Percentiles rank a stretch among this genome's conserved stretches.
Conservation (phyloP, 2,329 filamentous ascomycete species). For the Cladorrhinum sp. region DNA sequence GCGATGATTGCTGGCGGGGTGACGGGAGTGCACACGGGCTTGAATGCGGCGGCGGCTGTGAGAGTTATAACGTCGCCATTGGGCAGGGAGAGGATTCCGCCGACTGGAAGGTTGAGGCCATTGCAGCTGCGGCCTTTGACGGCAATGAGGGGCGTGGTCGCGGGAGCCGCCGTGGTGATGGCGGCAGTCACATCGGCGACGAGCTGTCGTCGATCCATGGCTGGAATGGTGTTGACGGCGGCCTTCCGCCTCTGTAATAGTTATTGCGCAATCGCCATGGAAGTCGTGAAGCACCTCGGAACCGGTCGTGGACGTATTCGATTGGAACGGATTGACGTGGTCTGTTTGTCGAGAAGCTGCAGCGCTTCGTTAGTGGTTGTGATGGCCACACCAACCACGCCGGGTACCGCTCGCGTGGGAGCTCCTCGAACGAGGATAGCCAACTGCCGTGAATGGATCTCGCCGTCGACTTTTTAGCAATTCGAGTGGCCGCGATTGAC, state of each 20-base stretch:
- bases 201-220: conserved; percentile 29
- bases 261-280: conserved; percentile 31
- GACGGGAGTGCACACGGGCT: conserved; percentile 51
- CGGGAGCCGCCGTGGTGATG: conserved; percentile 12
- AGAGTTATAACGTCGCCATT: conserved; percentile 55
- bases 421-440: not conserved
- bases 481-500: conserved; percentile 2
- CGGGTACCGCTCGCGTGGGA: not conserved
- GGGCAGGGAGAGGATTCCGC: conserved; percentile 26
- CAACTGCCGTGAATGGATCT: not conserved
- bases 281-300: conserved; percentile 14
- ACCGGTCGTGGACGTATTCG: conserved; percentile 4
- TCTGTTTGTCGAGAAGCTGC: not conserved
- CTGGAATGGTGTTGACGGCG: conserved; percentile 25
- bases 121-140: conserved; percentile 22
- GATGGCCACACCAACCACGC: not conserved
- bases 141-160: conserved; percentile 17
- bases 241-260: conserved; percentile 25
- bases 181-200: conserved; percentile 18
- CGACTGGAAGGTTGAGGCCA: conserved; percentile 25
- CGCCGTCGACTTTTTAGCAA: not conserved
- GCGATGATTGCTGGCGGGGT: conserved; percentile 41
- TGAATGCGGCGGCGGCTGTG: conserved; percentile 57
- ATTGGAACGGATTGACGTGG: not conserved
- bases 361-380: not conserved